Base-by-base conservation (phyloP, 257 asterid species). In the Lantana camara region DNA sequence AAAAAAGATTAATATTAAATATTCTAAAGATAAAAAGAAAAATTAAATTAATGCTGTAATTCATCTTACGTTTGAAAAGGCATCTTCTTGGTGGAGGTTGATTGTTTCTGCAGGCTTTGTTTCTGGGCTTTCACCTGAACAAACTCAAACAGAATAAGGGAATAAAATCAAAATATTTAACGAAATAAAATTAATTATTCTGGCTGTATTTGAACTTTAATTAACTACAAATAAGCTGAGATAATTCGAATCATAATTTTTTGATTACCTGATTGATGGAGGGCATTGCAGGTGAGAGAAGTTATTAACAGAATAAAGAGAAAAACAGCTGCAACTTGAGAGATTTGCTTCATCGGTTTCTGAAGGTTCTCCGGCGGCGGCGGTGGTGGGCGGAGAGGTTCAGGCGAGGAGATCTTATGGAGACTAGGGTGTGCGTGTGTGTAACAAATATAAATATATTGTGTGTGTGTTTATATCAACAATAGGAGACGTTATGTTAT, bases 31-130 rank as follows among this genome's bases (percentile, higher is more conserved):
- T 27, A 27, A 27, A 27, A 27, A 27, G 32, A 27, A 27, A 27
- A 27, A 27, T 27, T 27, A 5, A 2, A 2, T 27, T 27, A 5
- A 27, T 27, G 2, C 5, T 29, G 29, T 54, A 34, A 27, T 30
- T 10, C 9, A 15, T 58, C 72, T 76, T 74, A 82, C 88, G 42
- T 22, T 62, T 34, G 74, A 46, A 46, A 79, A 38, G 57, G 76
- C 66, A 29, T 77, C 75, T 21, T 71, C 76, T 37, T 48, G 23
- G 12, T 55, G 66, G 57, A 20, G 42, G 37, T 4, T 61, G 17
- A 40, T 14, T n/a, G n/a, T n/a, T 13, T 42, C 68, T 16, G 50
- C 7, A 17, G 22, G 42, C 38, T 50, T 50, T 38, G 4, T 52
- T 17, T 17, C 62, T 51, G 57, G 22, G 19, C 9, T 45, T 20